These are phyloP conservation scores for Haplosporangium sp. DNA, from an alignment of 371 early-diverging fungal genomes.

Conservation along the genomic window DNA sequence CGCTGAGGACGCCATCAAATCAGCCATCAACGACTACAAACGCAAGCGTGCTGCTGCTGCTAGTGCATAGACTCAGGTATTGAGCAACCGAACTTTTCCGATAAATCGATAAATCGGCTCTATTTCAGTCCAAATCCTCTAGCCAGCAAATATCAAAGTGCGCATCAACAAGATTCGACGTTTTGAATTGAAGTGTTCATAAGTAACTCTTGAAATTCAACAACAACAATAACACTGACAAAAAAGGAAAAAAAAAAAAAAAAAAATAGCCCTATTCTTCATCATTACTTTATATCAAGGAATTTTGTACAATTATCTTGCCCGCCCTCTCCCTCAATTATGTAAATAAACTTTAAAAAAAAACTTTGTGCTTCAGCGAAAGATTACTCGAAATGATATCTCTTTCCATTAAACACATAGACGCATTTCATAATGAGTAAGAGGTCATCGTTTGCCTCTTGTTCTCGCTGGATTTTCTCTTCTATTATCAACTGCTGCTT, in stretches of 20 bases:
- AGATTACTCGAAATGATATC: constrained; percentile 12
- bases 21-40: constrained; percentile 94
- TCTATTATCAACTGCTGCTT: background rate
- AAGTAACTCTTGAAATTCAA: no score
- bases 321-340: constrained; percentile 1
- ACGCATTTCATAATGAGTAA: constrained; percentile 8
- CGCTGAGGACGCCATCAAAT: constrained; percentile 99
- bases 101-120: background rate
- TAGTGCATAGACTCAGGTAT: constrained; percentile 16
- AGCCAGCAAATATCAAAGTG: background rate
- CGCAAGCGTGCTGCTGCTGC: constrained; percentile 68
- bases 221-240: background rate
- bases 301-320: background rate
- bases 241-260: no score
- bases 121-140: constrained; percentile 3
- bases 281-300: background rate
- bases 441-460: constrained; percentile 6
- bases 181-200: no score
- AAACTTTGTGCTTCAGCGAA: background rate
- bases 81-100: background rate
- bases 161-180: no score
- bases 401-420: constrained; percentile 30
- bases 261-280: no score
- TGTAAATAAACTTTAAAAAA: background rate
- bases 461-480: background rate